A percentile compares a stretch with the other conserved stretches of the same genome.
Conservation (phyloP, 2,329 filamentous ascomycete species). For the Biscogniauxia sp. region DNA sequence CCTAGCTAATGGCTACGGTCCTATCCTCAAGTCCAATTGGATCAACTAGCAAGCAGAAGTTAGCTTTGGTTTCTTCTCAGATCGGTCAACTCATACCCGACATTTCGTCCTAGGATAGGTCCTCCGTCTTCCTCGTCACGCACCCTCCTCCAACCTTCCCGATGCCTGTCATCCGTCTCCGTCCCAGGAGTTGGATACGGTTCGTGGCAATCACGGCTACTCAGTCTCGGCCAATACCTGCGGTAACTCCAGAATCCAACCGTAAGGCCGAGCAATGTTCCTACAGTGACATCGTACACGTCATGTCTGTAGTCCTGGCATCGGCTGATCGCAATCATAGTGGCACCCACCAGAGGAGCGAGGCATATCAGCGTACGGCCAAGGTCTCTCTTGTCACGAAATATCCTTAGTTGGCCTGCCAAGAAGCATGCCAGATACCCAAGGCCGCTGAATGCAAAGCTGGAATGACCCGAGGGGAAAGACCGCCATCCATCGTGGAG, state of each 20-base stretch:
- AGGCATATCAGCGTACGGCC: conserved; percentile 57
- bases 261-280: conserved; percentile 57
- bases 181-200: conserved; percentile 51
- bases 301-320: conserved; percentile 71
- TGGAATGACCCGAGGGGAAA: conserved; percentile 78
- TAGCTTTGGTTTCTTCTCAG: conserved; percentile 19
- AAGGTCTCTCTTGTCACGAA: conserved; percentile 50
- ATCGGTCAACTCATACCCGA: conserved; percentile 32
- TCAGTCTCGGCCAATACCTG: conserved; percentile 59
- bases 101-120: conserved; percentile 28
- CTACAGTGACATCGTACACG: conserved; percentile 65
- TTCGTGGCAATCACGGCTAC: conserved; percentile 52
- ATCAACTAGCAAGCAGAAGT: conserved; percentile 25
- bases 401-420: conserved; percentile 63
- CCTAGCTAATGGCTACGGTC: background rate
- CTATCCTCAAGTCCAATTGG: conserved; percentile 3
- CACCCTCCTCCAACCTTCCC: conserved; percentile 40
- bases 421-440: conserved; percentile 72
- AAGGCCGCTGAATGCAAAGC: conserved; percentile 75
- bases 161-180: conserved; percentile 24
- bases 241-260: conserved; percentile 66
- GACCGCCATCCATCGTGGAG: conserved; percentile 83
- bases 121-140: conserved; percentile 54
- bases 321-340: conserved; percentile 66
- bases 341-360: conserved; percentile 58